These are phyloP conservation scores for Sporisorium graminicola DNA, from an alignment of 1,284 basidiomycete species.

Conservation along the genomic window DNA sequence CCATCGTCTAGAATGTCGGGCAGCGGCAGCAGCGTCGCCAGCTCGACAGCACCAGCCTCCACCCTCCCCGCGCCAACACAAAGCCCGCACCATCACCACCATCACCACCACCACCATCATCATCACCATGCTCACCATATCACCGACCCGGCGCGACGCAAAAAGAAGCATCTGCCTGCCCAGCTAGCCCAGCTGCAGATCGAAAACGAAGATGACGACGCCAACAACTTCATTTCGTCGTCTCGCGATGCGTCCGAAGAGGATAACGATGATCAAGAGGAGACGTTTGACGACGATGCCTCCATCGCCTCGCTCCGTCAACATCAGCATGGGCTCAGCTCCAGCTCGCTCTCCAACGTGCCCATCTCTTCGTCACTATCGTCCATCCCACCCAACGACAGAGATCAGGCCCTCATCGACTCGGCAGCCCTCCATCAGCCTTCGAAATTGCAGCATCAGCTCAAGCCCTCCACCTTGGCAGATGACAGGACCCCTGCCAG, in stretches of 20 bases:
- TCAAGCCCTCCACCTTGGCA: conserved; percentile 19
- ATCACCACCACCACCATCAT: conserved; percentile 51
- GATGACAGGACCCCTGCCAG: conserved; percentile 50
- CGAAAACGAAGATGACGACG: conserved; percentile 44
- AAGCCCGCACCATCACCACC: conserved; percentile 22
- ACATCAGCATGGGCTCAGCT: conserved; percentile 32
- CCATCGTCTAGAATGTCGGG: conserved; percentile 27
- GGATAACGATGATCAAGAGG: conserved; percentile 57
- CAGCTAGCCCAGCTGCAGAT: conserved; percentile 53
- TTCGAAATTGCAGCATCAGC: conserved; percentile 39
- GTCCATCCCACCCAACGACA: conserved; percentile 50
- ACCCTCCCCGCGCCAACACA: conserved; percentile 6
- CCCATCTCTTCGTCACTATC: conserved; percentile 44
- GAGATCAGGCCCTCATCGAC: conserved; percentile 51
- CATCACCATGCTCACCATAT: conserved; percentile 52
- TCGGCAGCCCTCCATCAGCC: conserved; percentile 46
- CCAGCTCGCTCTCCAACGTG: conserved; percentile 32
- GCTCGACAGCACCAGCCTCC: conserved; percentile 17
- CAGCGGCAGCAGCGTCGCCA: conserved; percentile 40
- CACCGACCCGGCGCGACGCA: conserved; percentile 50
- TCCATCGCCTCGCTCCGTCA: conserved; percentile 51
- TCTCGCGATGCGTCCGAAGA: conserved; percentile 56
- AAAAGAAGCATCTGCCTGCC: conserved; percentile 52
- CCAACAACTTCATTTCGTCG: conserved; percentile 50
- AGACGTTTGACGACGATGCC: conserved; percentile 52